phyloP scores from a whole-genome alignment of 2,329 filamentous ascomycete species.

The Stemphylium beticola region DNA sequence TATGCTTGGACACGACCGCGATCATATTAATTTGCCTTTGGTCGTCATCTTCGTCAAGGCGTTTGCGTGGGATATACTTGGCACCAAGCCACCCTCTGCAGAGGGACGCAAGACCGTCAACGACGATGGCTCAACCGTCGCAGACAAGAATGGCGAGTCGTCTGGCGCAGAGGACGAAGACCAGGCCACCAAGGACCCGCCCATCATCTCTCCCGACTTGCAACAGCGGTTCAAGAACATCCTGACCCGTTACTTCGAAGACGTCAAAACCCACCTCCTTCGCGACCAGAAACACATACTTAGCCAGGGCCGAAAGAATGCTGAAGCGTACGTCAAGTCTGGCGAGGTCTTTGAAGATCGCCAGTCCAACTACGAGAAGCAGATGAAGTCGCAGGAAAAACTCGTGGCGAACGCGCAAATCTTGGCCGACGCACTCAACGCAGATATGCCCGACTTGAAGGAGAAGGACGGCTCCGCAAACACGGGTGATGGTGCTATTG shows the following conservation, averaged over 20 bases:
- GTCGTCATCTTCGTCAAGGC: constrained; percentile 95
- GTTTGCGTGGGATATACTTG: constrained; percentile 94
- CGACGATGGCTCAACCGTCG: constrained; percentile 74
- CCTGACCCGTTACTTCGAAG: constrained; percentile 86
- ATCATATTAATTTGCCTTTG: constrained; percentile 88
- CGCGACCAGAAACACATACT: constrained; percentile 91
- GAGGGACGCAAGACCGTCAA: constrained; percentile 85
- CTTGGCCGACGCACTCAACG: constrained; percentile 83
- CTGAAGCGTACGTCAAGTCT: constrained; percentile 97
- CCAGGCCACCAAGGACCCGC: constrained; percentile 67
- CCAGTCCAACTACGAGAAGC: constrained; percentile 93
- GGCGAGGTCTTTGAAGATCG: constrained; percentile 98
- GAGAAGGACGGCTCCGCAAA: constrained; percentile 76
- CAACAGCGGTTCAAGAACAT: constrained; percentile 88
- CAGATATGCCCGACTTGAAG: constrained; percentile 91
- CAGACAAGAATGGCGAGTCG: constrained; percentile 60
- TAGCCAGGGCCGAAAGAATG: constrained; percentile 89
- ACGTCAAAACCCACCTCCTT: constrained; percentile 85
- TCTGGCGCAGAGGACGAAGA: constrained; percentile 60
- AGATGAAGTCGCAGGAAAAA: constrained; percentile 89
- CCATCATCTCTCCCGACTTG: constrained; percentile 76
- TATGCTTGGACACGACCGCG: constrained; percentile 88
- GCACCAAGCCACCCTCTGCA: constrained; percentile 71
- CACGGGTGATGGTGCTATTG: constrained; percentile 77
- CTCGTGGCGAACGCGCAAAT: constrained; percentile 88